These are phyloP conservation scores for Irpex sp. DNA, from an alignment of 1,284 basidiomycete species.

Conservation along the genomic window DNA sequence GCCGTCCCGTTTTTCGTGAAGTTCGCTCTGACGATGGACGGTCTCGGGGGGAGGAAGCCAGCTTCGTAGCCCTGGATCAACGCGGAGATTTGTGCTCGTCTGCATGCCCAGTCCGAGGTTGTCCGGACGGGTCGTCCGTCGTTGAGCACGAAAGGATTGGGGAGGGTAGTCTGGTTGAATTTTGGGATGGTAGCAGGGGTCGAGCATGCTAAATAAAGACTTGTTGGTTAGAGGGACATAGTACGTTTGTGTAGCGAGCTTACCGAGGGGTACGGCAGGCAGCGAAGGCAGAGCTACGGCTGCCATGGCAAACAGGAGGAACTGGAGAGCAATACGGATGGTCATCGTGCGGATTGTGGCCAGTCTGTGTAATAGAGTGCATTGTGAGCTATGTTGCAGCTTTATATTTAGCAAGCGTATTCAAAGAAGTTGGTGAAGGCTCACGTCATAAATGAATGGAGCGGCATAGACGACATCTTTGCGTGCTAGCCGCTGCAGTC, in stretches of 20 bases:
- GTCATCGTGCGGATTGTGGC: background rate
- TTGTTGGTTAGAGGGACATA: background rate
- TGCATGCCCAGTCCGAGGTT: slow-evolving; percentile 44
- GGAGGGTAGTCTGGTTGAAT: slow-evolving; percentile 36
- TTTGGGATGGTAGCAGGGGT: slow-evolving; percentile 22
- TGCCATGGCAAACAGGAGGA: background rate
- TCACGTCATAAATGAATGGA: background rate
- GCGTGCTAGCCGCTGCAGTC: background rate
- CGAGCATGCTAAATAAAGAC: slow-evolving; percentile 10
- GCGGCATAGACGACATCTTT: background rate
- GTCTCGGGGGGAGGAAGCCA: slow-evolving; percentile 41
- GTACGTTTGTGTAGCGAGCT: too few relatives aligned
- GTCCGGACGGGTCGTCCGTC: slow-evolving; percentile 36
- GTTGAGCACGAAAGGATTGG: slow-evolving; percentile 48
- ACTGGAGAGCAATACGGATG: background rate
- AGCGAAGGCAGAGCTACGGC: background rate
- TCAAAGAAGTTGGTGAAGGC: background rate
- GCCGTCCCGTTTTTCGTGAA: slow-evolving; percentile 31
- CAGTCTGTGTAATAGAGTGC: background rate
- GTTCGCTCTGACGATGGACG: slow-evolving; percentile 35
- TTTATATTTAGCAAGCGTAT: background rate
- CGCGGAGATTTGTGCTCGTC: slow-evolving; percentile 41
- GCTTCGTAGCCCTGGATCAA: slow-evolving; percentile 48
- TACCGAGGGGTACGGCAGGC: background rate
- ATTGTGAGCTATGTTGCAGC: background rate